Evolutionary conservation across 306 rosid species (phyloP).

Genomic region (Sechiopsis laciniata): DNA sequence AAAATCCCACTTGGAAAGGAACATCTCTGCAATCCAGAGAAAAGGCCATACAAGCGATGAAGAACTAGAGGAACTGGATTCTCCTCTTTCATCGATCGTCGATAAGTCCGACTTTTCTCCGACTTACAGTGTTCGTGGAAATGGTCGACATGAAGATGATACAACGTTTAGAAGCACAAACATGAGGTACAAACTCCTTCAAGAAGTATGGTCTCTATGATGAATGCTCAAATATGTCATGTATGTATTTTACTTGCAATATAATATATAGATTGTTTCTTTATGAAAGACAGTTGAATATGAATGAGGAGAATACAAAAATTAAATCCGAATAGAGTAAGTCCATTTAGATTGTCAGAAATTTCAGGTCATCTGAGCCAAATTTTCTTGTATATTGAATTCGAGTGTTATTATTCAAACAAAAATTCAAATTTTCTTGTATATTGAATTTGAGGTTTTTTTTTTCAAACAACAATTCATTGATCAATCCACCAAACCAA

Average conservation of each 20-base stretch:
- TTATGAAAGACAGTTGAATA: not conserved
- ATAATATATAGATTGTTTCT: conserved; percentile 21
- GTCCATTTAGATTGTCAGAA: not conserved
- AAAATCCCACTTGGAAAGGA: conserved; percentile 51
- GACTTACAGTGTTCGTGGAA: conserved; percentile 29
- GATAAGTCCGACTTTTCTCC: conserved; percentile 53
- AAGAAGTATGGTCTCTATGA: conserved; percentile 75
- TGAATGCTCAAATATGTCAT: conserved; percentile 26
- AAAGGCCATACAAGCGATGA: conserved; percentile 93
- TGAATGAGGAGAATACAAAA: not conserved
- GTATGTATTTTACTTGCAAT: conserved; percentile 16
- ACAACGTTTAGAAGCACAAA: conserved; percentile 29
- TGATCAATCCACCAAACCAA: too few relatives aligned
- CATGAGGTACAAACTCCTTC: conserved; percentile 80
- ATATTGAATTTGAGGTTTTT: conserved; percentile 25
- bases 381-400: conserved; percentile 30
- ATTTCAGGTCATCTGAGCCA: conserved; percentile 6
- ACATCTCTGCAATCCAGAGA: conserved; percentile 52
- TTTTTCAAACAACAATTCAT: not conserved
- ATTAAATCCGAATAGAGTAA: not conserved
- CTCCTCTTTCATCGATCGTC: conserved; percentile 59
- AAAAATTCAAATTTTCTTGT: conserved; percentile 21
- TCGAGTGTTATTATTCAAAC: not conserved
- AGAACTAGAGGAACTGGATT: conserved; percentile 82
- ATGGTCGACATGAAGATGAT: conserved; percentile 39